Conservation (phyloP, 2,329 filamentous ascomycete genomes). For the Diaporthe citriasiana region DNA sequence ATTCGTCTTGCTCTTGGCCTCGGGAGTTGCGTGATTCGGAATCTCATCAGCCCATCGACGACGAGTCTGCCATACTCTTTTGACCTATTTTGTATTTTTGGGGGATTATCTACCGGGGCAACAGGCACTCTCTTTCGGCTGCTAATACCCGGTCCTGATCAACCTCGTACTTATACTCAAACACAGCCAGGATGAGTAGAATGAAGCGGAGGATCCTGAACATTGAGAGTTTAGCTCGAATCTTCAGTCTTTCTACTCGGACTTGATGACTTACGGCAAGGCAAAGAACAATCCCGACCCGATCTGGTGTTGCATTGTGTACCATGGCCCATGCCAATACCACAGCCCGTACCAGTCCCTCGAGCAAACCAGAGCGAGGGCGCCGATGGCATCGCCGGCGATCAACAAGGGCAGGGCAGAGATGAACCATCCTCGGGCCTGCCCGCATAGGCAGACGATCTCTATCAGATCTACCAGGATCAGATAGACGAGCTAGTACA, state of each 20-base stretch:
- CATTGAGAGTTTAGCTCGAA: neutral
- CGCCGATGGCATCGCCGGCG: slow-evolving; percentile 34
- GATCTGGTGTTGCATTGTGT: slow-evolving; percentile 39
- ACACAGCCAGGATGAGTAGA: slow-evolving; percentile 23
- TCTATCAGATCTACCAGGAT: slow-evolving; percentile 34
- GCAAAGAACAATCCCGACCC: slow-evolving; percentile 39
- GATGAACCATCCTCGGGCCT: slow-evolving; percentile 36
- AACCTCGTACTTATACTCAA: slow-evolving; percentile 36
- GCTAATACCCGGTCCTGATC: slow-evolving; percentile 34
- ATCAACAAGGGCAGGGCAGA: slow-evolving; percentile 35
- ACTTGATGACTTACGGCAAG: slow-evolving; percentile 28
- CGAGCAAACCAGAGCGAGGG: slow-evolving; percentile 37
- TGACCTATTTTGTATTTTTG: neutral
- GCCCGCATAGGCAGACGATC: slow-evolving; percentile 37
- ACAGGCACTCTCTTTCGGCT: slow-evolving; percentile 30
- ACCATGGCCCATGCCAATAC: slow-evolving; percentile 42
- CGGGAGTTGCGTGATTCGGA: neutral
- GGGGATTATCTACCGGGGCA: slow-evolving; percentile 16
- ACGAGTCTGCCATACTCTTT: neutral
- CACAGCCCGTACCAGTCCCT: slow-evolving; percentile 42
- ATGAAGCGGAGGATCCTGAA: slow-evolving; percentile 31
- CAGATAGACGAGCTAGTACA: slow-evolving; percentile 41
- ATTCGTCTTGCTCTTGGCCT: neutral
- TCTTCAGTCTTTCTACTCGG: rapidly evolving
- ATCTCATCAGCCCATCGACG: neutral